Base-by-base conservation (phyloP, 2,329 filamentous ascomycete species). In the Pyrenophora graminea region DNA sequence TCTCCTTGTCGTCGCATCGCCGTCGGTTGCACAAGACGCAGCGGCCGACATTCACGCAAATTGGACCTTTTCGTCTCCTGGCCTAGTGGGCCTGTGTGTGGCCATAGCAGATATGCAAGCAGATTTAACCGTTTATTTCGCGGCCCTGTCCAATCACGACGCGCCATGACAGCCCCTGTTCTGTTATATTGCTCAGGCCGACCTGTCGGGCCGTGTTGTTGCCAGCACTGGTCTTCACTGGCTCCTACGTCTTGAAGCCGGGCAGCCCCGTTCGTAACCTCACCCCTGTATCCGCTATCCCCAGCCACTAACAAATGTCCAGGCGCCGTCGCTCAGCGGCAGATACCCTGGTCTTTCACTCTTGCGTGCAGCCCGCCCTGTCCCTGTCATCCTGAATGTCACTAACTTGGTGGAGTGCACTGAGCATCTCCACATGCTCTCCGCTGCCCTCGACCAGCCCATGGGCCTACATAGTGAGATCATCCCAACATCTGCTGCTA, bases 381-480 rank as follows among this genome's bases (percentile, higher is more conserved):
- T 65, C 68, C 69, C 56, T 68, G 68, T 52, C 50, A 30, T 55
- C 49, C 60, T 61, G 51, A 45, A 58, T 57, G 59, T 56, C 56
- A 61, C 61, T 64, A 59, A 55, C 55, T 53, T 57, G 58, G 61
- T 62, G 64, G 58, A 58, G 64, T 61, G 62, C 64, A 62, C 62
- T 62, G 64, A 60, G 64, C 67, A 68, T 68, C 68, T 70, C 68
- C 70, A 72, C 69, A 71, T 63, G 62, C 66, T 65, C 63, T 67
- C 59, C 63, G 61, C 62, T 64, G 56, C 27, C 7, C 53, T 58
- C 56, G 58, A 68, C 59, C 63, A 63, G 57, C 58, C 59, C 59
- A 56, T 62, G 63, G 59, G 63, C 64, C 62, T 69, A 67, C 61
- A 59, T 62, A 62, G 56, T 57, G 58, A 66, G 64, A 63, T 59